Conservation (phyloP, 73 alveolate species). For the Paramecium sexaurelia region DNA sequence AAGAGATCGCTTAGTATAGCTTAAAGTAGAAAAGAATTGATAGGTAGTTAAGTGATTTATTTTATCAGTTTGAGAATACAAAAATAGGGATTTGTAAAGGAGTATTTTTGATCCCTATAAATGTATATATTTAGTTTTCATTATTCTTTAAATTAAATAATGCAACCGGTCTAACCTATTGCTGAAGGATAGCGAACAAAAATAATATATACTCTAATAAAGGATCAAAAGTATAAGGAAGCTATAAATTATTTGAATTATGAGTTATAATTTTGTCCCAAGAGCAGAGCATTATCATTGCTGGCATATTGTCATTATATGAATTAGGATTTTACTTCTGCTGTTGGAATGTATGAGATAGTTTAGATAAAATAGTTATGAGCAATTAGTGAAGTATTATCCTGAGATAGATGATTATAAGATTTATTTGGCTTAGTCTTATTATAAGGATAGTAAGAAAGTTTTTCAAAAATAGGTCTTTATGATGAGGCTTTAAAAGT, state of each 20-base stretch:
- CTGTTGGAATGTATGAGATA: constrained; percentile 68
- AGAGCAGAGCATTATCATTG: constrained; percentile 74
- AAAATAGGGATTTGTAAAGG: neutral
- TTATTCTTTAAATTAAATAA: neutral
- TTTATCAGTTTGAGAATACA: neutral
- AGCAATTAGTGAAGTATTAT: constrained; percentile 71
- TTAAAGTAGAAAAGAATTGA: neutral
- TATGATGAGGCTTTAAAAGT: constrained; percentile 92
- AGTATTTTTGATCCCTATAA: constrained; percentile 15
- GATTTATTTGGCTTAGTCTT: constrained; percentile 72
- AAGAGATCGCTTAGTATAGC: neutral
- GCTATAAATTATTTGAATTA: constrained; percentile 73
- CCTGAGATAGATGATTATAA: constrained; percentile 78
- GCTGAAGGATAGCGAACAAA: constrained; percentile 77
- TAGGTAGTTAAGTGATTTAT: neutral
- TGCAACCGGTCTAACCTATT: constrained; percentile 65
- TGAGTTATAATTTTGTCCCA: constrained; percentile 72
- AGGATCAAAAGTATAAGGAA: constrained; percentile 72
- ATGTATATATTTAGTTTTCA: neutral
- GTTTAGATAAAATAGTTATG: constrained; percentile 41
- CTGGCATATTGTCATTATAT: constrained; percentile 74
- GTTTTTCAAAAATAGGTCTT: constrained; percentile 57
- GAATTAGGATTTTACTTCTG: constrained; percentile 69
- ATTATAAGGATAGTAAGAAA: constrained; percentile 68
- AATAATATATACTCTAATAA: constrained; percentile 72